Conservation (phyloP, 306 rosid genomes). For the Quercus berberidifolia region DNA sequence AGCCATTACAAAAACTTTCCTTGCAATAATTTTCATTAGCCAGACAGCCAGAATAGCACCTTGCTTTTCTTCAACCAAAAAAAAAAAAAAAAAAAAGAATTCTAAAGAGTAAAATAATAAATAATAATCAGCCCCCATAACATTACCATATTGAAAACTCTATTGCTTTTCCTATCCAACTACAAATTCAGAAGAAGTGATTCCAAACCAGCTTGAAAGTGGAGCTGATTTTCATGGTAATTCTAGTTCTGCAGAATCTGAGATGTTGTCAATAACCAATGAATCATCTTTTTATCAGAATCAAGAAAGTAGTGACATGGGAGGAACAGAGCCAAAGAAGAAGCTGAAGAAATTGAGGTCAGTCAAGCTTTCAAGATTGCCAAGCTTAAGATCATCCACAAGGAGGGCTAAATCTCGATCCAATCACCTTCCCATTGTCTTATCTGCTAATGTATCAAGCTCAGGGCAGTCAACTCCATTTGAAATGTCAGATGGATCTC, state of each 20-base stretch:
- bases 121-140: background rate
- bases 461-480: slow-evolving; percentile 24
- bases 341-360: slow-evolving; percentile 56
- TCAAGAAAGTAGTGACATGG: slow-evolving; percentile 14
- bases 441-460: slow-evolving; percentile 19
- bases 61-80: background rate
- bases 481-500: slow-evolving; percentile 36
- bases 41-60: background rate
- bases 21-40: background rate
- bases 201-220: slow-evolving; percentile 14
- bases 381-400: slow-evolving; percentile 42
- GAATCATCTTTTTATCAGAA: slow-evolving; percentile 22
- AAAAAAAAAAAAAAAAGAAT: background rate
- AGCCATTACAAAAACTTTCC: background rate
- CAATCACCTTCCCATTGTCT: slow-evolving; percentile 21
- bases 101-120: background rate
- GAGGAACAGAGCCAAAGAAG: slow-evolving; percentile 38
- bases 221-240: slow-evolving; percentile 1
- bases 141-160: background rate
- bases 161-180: background rate
- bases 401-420: slow-evolving; percentile 29
- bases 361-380: slow-evolving; percentile 49
- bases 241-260: slow-evolving; percentile 18
- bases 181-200: slow-evolving; percentile 21
- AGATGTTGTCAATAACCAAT: slow-evolving; percentile 15